Evolutionary conservation across 164 flowering plant species (phyloP).

Genomic region (Kingdonia uniflora): DNA sequence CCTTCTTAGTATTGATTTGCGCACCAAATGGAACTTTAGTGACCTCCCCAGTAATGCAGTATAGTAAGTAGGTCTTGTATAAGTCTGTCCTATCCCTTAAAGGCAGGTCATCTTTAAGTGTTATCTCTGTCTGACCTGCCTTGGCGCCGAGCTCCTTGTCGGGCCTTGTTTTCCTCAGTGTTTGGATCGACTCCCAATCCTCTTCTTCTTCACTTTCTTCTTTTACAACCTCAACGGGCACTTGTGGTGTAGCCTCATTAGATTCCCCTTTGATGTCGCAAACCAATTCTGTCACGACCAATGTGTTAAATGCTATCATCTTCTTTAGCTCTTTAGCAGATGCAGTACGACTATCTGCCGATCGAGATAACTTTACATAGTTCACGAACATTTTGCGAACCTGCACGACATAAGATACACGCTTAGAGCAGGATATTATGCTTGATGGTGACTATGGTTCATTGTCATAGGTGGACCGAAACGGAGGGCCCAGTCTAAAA

Average conservation of each 20-base stretch:
- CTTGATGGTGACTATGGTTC: neutral
- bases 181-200: slow-evolving; percentile 71
- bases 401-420: slow-evolving; percentile 24
- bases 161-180: slow-evolving; percentile 58
- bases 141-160: slow-evolving; percentile 38
- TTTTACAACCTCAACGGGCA: slow-evolving; percentile 30
- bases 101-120: slow-evolving; percentile 75
- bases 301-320: slow-evolving; percentile 72
- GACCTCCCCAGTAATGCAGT: slow-evolving; percentile 71
- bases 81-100: slow-evolving; percentile 68
- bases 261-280: slow-evolving; percentile 91
- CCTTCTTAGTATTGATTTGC: slow-evolving; percentile 55
- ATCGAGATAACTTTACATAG: slow-evolving; percentile 56
- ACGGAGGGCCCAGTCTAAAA: too few species aligned
- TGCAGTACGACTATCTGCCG: slow-evolving; percentile 55
- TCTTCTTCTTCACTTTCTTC: slow-evolving; percentile 32
- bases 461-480: neutral
- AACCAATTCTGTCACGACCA: slow-evolving; percentile 74
- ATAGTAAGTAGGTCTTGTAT: slow-evolving; percentile 73
- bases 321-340: slow-evolving; percentile 80
- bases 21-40: slow-evolving; percentile 57
- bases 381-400: slow-evolving; percentile 57
- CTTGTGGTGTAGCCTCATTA: slow-evolving; percentile 17
- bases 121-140: slow-evolving; percentile 75
- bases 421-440: neutral